These are phyloP conservation scores for Citrus mangshanensis DNA, from an alignment of 345 rosid species.

Conservation along the genomic window DNA sequence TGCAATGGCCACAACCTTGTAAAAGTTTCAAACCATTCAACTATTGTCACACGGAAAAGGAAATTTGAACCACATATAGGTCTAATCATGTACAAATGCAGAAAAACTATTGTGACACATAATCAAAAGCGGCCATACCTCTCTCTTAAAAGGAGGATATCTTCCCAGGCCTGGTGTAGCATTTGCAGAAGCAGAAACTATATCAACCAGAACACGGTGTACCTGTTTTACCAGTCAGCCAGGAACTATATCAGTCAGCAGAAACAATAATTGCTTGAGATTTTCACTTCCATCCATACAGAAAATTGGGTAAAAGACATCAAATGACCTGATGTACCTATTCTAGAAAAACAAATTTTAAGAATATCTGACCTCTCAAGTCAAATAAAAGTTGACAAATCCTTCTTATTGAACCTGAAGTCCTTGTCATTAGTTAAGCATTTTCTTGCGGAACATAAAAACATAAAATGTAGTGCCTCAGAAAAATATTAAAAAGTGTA, in stretches of 20 bases:
- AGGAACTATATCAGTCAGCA: not conserved
- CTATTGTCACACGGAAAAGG: not conserved
- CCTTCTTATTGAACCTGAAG: not conserved
- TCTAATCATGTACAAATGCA: not conserved
- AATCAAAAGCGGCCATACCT: conserved; percentile 37
- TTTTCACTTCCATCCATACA: conserved; percentile 4
- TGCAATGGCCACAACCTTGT: conserved; percentile 70
- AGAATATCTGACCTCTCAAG: not conserved
- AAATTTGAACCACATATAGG: not conserved
- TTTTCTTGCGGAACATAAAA: not conserved
- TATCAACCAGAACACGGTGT: conserved; percentile 66
- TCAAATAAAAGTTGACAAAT: not conserved
- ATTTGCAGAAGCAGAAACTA: conserved; percentile 71
- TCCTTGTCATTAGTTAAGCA: not conserved
- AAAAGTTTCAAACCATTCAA: not conserved
- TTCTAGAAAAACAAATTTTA: not conserved
- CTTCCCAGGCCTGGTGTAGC: conserved; percentile 81
- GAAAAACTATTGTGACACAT: not conserved
- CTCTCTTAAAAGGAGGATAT: conserved; percentile 84
- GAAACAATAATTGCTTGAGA: not conserved
- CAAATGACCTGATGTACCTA: not conserved
- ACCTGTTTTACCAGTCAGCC: conserved; percentile 34
- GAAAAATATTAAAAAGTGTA: conserved; percentile 8
- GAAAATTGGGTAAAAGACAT: not conserved
- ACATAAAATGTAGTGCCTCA: conserved; percentile 2